phyloP scores from a whole-genome alignment of 2,329 filamentous ascomycete genomes.

The Fusarium ramigenum region DNA sequence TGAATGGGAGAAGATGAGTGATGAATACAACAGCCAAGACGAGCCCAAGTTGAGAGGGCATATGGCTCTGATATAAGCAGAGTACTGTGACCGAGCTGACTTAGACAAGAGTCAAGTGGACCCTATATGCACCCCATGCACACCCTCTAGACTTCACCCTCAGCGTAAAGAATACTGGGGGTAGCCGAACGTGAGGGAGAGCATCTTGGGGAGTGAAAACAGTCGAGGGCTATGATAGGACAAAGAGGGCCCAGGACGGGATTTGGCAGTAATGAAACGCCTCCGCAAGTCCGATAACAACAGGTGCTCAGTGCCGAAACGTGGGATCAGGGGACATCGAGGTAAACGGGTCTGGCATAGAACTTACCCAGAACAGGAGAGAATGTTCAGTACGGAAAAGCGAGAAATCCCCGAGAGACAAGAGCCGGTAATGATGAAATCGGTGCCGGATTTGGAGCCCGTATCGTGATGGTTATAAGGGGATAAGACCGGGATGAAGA shows the following conservation, averaged over 20 bases:
- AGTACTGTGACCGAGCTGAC: slow-evolving; percentile 40
- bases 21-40: slow-evolving; percentile 8
- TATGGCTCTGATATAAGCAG: slow-evolving; percentile 42
- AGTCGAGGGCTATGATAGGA: slow-evolving; percentile 29
- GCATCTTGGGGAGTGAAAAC: slow-evolving; percentile 12
- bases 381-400: slow-evolving; percentile 19
- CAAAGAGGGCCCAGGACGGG: background rate
- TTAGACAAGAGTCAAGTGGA: slow-evolving; percentile 46
- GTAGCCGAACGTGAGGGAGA: slow-evolving; percentile 18
- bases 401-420: slow-evolving; percentile 39
- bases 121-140: slow-evolving; percentile 38
- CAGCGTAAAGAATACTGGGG: background rate
- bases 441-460: slow-evolving; percentile 18
- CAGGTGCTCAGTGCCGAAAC: slow-evolving; percentile 32
- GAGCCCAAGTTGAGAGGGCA: slow-evolving; percentile 27
- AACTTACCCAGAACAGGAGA: slow-evolving; percentile 39
- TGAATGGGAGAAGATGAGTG: slow-evolving; percentile 10
- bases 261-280: slow-evolving; percentile 14
- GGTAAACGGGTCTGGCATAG: slow-evolving; percentile 21
- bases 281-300: slow-evolving; percentile 42
- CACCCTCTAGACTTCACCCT: slow-evolving; percentile 27
- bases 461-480: slow-evolving; percentile 22
- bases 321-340: slow-evolving; percentile 32
- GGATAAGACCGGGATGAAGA: slow-evolving; percentile 5
- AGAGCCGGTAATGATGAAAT: slow-evolving; percentile 12